A percentile compares a stretch with the other conserved stretches of the same genome.
These are phyloP conservation scores for Rhizoclosmatium sp. DNA, from an alignment of 192 early-diverging fungal genomes.

Conservation along the genomic window DNA sequence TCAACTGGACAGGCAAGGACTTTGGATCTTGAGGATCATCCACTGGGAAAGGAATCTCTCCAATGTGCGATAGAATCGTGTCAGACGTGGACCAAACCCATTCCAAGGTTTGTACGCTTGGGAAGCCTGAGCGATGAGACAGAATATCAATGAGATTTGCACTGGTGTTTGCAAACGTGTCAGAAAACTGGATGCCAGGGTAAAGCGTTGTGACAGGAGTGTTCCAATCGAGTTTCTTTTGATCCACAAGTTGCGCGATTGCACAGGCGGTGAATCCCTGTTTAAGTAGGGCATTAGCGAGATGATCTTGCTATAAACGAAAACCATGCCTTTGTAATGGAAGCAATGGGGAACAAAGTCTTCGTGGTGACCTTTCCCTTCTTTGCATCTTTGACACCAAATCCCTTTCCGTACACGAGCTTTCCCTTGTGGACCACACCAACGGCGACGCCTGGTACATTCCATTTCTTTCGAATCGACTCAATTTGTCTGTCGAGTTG, in stretches of 20 bases:
- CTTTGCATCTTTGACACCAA: slow-evolving; percentile 18
- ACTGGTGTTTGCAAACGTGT: neutral
- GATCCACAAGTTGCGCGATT: slow-evolving; percentile 8
- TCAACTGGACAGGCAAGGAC: slow-evolving; percentile 11
- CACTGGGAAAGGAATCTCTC: no score
- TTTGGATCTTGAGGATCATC: neutral
- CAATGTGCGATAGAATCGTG: no score
- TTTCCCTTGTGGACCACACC: slow-evolving; percentile 17
- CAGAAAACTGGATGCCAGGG: slow-evolving; percentile 21
- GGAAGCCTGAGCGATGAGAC: slow-evolving; percentile 21
- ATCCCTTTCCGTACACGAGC: slow-evolving; percentile 12
- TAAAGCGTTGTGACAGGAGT: slow-evolving; percentile 7
- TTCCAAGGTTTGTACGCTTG: neutral
- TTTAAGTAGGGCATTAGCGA: no score
- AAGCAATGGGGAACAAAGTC: slow-evolving; percentile 37
- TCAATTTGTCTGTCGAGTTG: neutral
- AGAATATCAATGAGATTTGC: slow-evolving; percentile 28
- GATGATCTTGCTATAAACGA: neutral
- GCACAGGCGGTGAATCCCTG: slow-evolving; percentile 35
- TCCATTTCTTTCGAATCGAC: slow-evolving; percentile 18
- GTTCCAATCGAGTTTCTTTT: slow-evolving; percentile 2
- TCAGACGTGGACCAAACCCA: no score
- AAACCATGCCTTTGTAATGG: slow-evolving; percentile 23
- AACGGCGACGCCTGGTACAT: slow-evolving; percentile 31
- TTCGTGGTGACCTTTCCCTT: slow-evolving; percentile 20